phyloP scores from a whole-genome alignment of 805 yeast genomes.

The Kuraishia hungarica region DNA sequence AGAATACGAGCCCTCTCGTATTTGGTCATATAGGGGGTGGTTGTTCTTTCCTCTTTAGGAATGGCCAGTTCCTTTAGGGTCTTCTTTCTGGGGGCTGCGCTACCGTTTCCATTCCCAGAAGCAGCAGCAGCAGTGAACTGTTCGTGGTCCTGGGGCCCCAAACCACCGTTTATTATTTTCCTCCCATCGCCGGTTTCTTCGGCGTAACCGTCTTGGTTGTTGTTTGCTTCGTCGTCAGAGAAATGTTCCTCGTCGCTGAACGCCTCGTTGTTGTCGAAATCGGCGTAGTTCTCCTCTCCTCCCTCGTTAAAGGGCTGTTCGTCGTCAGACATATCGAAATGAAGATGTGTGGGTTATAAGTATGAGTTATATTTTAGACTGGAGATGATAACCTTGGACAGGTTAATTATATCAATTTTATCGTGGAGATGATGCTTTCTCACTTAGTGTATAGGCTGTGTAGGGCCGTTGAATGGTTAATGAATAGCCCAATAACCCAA shows the following conservation, averaged over 20 bases:
- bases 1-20: slow-evolving; percentile 96
- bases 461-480: too few relatives aligned
- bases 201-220: slow-evolving; percentile 32
- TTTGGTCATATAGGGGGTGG: slow-evolving; percentile 98
- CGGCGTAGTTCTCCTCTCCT: slow-evolving; percentile 61
- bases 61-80: slow-evolving; percentile 77
- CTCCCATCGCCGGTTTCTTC: slow-evolving; percentile 59
- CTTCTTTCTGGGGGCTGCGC: slow-evolving; percentile 36
- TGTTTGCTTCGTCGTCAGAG: slow-evolving; percentile 22
- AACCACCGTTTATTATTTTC: slow-evolving; percentile 62
- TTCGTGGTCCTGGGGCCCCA: slow-evolving; percentile 45
- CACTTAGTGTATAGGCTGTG: too few relatives aligned
- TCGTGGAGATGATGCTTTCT: too few relatives aligned
- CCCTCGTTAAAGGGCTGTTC: slow-evolving; percentile 60
- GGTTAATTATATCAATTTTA: too few relatives aligned
- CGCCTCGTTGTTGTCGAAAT: slow-evolving; percentile 72
- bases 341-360: too few relatives aligned
- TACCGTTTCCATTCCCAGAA: slow-evolving; percentile 2
- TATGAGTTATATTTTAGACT: too few relatives aligned
- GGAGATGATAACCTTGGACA: too few relatives aligned
- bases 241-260: slow-evolving; percentile 26
- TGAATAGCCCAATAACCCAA: too few relatives aligned
- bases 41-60: slow-evolving; percentile 79
- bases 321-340: slow-evolving; percentile 40
- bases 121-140: slow-evolving; percentile 15